Evolutionary conservation across 2,329 filamentous ascomycete species (phyloP).

Genomic region (Fusarium drepaniforme): DNA sequence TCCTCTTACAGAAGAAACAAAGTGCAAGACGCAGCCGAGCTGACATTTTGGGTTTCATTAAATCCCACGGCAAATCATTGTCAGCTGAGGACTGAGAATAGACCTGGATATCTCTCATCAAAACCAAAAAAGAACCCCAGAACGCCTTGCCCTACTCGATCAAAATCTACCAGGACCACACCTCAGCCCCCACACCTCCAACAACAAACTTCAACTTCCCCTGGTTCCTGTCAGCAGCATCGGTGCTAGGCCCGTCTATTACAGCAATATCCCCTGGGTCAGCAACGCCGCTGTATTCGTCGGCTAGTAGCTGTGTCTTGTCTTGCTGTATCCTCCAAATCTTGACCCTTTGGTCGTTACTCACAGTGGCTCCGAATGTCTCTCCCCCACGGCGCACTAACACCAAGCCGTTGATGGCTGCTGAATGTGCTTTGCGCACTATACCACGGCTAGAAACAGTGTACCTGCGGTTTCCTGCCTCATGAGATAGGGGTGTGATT

Average conservation of each 20-base stretch:
- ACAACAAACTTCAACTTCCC: constrained; percentile 32
- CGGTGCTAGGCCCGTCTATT: neutral
- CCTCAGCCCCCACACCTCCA: constrained; percentile 40
- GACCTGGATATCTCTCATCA: constrained; percentile 5
- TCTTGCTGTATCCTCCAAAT: constrained; percentile 58
- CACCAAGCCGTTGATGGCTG: constrained; percentile 73
- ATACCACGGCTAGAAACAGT: constrained; percentile 41
- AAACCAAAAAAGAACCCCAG: neutral
- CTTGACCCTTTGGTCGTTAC: constrained; percentile 73
- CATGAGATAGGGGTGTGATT: constrained; percentile 33
- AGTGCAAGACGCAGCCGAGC: constrained; percentile 1
- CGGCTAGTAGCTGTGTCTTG: constrained; percentile 57
- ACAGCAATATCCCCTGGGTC: constrained; percentile 62
- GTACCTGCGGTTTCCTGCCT: constrained; percentile 35
- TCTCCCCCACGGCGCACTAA: constrained; percentile 46
- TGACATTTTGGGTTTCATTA: neutral
- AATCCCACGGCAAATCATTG: neutral
- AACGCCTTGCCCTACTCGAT: constrained; percentile 1
- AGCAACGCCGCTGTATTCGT: constrained; percentile 70
- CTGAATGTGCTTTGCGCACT: constrained; percentile 72
- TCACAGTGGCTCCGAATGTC: constrained; percentile 58
- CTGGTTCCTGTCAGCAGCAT: neutral
- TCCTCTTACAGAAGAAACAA: constrained; percentile 2
- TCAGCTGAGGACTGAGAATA: neutral
- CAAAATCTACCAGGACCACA: constrained; percentile 38